phyloP scores from a whole-genome alignment of 2,329 filamentous ascomycete species.

The Penicillium oxalicum region DNA sequence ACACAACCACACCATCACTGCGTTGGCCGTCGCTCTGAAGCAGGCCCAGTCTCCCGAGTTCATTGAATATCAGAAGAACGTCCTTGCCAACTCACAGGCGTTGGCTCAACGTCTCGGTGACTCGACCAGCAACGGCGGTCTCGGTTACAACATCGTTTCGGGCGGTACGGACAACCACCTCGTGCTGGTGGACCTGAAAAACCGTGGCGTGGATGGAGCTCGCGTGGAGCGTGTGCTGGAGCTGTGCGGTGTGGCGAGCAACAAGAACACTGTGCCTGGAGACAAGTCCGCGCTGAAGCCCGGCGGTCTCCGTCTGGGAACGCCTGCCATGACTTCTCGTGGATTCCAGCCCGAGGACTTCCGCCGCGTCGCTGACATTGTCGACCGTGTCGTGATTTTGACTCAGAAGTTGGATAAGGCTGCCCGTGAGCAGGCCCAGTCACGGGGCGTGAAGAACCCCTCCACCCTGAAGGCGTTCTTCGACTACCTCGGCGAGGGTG shows the following conservation, averaged over 20 bases:
- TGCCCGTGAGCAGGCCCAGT: slow-evolving; percentile 67
- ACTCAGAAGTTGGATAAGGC: slow-evolving; percentile 68
- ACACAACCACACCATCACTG: slow-evolving; percentile 99
- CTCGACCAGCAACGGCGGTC: slow-evolving; percentile 62
- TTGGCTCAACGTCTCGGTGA: slow-evolving; percentile 66
- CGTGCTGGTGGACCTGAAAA: slow-evolving; percentile 89
- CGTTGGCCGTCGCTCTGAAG: slow-evolving; percentile 87
- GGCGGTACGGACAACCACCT: slow-evolving; percentile 97
- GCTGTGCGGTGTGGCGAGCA: slow-evolving; percentile 90
- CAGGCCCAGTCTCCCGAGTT: slow-evolving; percentile 89
- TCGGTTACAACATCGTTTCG: slow-evolving; percentile 90
- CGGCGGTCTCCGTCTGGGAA: slow-evolving; percentile 87
- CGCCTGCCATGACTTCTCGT: slow-evolving; percentile 94
- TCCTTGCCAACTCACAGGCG: slow-evolving; percentile 87
- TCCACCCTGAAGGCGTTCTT: slow-evolving; percentile 99
- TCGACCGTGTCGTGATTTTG: slow-evolving; percentile 75
- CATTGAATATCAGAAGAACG: slow-evolving; percentile 87
- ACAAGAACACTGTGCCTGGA: slow-evolving; percentile 98
- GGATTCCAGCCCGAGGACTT: slow-evolving; percentile 91
- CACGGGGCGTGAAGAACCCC: slow-evolving; percentile 79
- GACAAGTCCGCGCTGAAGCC: slow-evolving; percentile 91
- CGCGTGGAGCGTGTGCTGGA: slow-evolving; percentile 87
- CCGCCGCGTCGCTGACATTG: slow-evolving; percentile 74
- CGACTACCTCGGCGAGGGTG: slow-evolving; percentile 73
- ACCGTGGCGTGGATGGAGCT: slow-evolving; percentile 80